Evolutionary conservation across 345 rosid species (phyloP).

Genomic region (Pistacia integerrima): DNA sequence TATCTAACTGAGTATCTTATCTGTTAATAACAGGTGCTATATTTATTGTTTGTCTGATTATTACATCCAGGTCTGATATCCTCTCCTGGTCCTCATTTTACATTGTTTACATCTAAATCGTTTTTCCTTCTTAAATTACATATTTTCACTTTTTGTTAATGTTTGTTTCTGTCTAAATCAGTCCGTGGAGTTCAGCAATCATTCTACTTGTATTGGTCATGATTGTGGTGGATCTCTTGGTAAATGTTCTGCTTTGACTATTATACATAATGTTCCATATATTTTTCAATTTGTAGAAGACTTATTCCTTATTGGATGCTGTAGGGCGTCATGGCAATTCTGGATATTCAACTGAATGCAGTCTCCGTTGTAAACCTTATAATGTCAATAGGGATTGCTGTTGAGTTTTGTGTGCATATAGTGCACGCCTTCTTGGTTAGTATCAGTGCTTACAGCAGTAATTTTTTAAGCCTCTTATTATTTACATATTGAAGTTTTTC

Average conservation of each 20-base stretch:
- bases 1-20: slow-evolving; percentile 1
- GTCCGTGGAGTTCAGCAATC: slow-evolving; percentile 86
- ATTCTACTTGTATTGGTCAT: slow-evolving; percentile 76
- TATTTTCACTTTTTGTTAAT: slow-evolving; percentile 12
- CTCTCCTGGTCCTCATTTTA: slow-evolving; percentile 20
- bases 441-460: slow-evolving; percentile 12
- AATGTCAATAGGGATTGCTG: slow-evolving; percentile 95
- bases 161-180: slow-evolving; percentile 38
- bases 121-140: not conserved
- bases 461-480: not conserved
- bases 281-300: not conserved
- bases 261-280: not conserved
- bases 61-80: slow-evolving; percentile 77
- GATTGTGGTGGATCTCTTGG: slow-evolving; percentile 92
- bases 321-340: slow-evolving; percentile 93
- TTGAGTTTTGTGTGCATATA: slow-evolving; percentile 94
- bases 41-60: slow-evolving; percentile 69
- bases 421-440: slow-evolving; percentile 89
- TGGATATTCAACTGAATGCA: slow-evolving; percentile 90
- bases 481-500: not conserved
- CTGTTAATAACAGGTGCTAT: slow-evolving; percentile 68
- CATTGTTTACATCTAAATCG: slow-evolving; percentile 8
- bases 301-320: slow-evolving; percentile 16
- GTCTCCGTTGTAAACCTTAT: slow-evolving; percentile 92
- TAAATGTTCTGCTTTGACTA: slow-evolving; percentile 32